Conservation (phyloP, 2,329 filamentous ascomycete species). For the Cordyceps tenuipes region DNA sequence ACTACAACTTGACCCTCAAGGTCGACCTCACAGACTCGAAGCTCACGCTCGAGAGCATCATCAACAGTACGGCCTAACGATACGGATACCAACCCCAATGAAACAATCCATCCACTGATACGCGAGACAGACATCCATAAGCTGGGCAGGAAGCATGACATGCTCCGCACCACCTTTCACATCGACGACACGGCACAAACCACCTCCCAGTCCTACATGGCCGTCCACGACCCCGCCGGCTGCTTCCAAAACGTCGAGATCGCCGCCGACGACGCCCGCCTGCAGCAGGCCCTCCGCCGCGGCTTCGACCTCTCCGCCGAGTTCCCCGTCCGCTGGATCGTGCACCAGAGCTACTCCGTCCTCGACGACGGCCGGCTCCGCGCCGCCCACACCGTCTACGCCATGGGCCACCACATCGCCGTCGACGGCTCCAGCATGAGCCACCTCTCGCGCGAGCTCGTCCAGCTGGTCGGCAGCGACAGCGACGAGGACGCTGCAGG, state of each 20-base stretch:
- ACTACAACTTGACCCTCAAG: neutral
- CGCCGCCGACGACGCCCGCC: neutral
- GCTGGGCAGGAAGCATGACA: neutral
- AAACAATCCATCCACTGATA: neutral
- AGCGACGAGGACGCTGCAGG: neutral
- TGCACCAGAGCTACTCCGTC: neutral
- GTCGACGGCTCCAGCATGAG: constrained; percentile 14
- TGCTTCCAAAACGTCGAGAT: constrained; percentile 6
- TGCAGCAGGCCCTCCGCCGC: neutral
- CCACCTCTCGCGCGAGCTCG: constrained; percentile 11
- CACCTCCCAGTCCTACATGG: constrained; percentile 2
- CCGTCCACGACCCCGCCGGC: neutral
- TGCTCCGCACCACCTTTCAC: constrained; percentile 4
- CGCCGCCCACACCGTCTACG: neutral
- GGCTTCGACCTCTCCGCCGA: neutral
- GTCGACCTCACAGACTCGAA: neutral
- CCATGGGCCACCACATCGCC: constrained; percentile 13
- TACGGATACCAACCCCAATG: too few relatives aligned
- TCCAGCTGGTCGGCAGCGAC: neutral
- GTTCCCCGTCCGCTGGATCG: neutral
- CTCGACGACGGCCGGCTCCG: neutral
- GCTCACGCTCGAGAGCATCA: neutral
- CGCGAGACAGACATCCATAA: neutral
- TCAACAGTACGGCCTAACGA: neutral
- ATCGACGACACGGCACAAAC: neutral